Evolutionary conservation across 768 basidiomycete species (phyloP), one percentile per base, ranked within the genome.

Genomic region (Boletus eberwhitei): DNA sequence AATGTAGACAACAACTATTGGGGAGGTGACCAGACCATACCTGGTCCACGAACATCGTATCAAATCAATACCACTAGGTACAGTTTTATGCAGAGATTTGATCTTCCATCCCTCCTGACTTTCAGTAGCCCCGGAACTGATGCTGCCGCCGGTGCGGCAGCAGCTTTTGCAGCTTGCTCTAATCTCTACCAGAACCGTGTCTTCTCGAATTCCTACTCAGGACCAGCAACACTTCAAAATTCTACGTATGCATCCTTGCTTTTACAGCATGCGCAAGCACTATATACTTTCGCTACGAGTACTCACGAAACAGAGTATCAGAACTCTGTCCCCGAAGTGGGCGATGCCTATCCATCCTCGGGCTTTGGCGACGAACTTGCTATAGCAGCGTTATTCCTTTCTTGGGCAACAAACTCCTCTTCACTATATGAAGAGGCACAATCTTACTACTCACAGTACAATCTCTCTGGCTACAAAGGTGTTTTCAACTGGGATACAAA

Each of bases 401-500:
- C 90, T 11, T 79, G 83, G 68, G 88, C 89, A 2, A 83, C 79
- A 31, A 84, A 86, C 52, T 82, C 82, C 1, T 74, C 81, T 9
- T 69, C 75, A 3, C 74, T 81, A 50, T 91, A 85, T 62, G 65
- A 76, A 21, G 80, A 89, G 54, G 90, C 90, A 2, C 77, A 83
- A 64, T 66, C 73, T 8, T 82, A 82, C 64, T 93, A 85, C 67
- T 63, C 72, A 11, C 71, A 80, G 32, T 88, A 82, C 64, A 68
- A 76, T 22, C 75, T 95, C 0, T 68, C 71, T 3, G 75, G 75
- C 1, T 73, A 78, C 34, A 72, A 84, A 42, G 71, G 75, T 2
- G 84, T 88, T 6, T 89, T 93, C 72, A 94, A 94, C 67, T 98
- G 94, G 94, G 94, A 94, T 65, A 81, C 83, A 4, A 88, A 90